These are phyloP conservation scores for Chlamydomonas sp. DNA, from an alignment of 139 green algal species.

Conservation along the genomic window DNA sequence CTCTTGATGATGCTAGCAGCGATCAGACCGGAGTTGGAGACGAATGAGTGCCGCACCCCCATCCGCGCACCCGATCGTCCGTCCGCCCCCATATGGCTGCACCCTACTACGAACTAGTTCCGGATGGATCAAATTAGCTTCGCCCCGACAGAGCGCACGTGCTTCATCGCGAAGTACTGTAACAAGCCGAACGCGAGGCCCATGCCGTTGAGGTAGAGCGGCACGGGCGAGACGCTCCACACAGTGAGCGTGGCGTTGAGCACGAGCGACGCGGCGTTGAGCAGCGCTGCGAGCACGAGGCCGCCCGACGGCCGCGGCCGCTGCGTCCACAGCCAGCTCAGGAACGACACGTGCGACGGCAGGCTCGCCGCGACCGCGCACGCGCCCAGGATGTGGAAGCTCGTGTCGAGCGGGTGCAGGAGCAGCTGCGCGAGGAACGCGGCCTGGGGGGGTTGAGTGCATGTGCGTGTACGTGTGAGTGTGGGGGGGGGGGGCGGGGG, in stretches of 20 bases:
- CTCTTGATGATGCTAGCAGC: no score
- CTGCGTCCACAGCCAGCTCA: conserved; percentile 40
- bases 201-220: conserved; percentile 35
- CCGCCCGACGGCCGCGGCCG: conserved; percentile 8
- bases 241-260: conserved; percentile 15
- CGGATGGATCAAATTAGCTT: conserved; percentile 18
- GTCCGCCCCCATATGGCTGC: no score
- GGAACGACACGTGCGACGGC: neutral
- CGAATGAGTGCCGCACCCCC: no score
- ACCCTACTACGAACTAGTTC: no score
- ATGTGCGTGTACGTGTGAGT: neutral
- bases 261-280: conserved; percentile 12
- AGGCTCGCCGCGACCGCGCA: neutral
- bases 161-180: conserved; percentile 7
- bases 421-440: no score
- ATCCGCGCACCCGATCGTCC: no score
- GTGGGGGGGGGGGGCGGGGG: neutral
- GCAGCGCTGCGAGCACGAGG: conserved; percentile 3
- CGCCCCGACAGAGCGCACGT: neutral
- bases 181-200: conserved; percentile 25
- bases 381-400: no score
- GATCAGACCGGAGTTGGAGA: no score
- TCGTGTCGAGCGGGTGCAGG: no score
- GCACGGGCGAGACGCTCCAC: conserved; percentile 1
- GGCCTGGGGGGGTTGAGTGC: neutral